Evolutionary conservation across 2,329 filamentous ascomycete genomes (phyloP), one percentile per base, ranked within the genome.

Genomic region (Aspergillus ochraceus): DNA sequence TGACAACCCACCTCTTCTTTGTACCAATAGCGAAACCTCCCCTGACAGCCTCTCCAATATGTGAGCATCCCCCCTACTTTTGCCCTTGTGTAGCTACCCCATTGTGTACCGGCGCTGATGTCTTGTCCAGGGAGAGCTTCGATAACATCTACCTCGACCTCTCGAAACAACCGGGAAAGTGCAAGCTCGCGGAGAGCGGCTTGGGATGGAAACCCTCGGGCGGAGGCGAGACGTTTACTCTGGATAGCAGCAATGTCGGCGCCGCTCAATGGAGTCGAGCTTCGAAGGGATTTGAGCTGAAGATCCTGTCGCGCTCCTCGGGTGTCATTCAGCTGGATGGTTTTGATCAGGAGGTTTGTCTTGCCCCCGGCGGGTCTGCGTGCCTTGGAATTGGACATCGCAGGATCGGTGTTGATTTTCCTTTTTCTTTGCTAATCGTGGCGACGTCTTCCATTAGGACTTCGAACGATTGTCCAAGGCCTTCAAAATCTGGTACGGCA

Each of bases 401-500:
- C 14, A 4, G 14, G 30, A n/a, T 45, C 30, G 19, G 20, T 52
- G 10, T 22, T 10, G 12, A n/a, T 3, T 26, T 52, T 29, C 14
- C 17, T 6, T 6, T 51, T 26, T 17, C 5, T 19, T 46, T 24
- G 20, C n/a, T 19, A 42, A 45, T 30, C 45, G 20, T 32, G 45
- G 22, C 9, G n/a, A 5, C 2, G 19, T 26, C 14, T 19, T n/a
- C 49, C n/a, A 20, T 30, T 70, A 91, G 84, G 94, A 99, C 76
- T 91, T 92, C 68, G 95, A 99, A 67, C 91, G 95, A 57, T 81
- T 97, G 14, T 85, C 83, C 79, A 97, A 97, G 76, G 87, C 95
- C 67, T 97, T 99, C 84, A 98, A 97, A 81, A 91, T 94, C 72
- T 98, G 94, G 91, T 99, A 98, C 79, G 95, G 92, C 79, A 90